These are phyloP conservation scores for Beta corolliflora DNA, from an alignment of 179 eudicot genomes.

Conservation along the genomic window DNA sequence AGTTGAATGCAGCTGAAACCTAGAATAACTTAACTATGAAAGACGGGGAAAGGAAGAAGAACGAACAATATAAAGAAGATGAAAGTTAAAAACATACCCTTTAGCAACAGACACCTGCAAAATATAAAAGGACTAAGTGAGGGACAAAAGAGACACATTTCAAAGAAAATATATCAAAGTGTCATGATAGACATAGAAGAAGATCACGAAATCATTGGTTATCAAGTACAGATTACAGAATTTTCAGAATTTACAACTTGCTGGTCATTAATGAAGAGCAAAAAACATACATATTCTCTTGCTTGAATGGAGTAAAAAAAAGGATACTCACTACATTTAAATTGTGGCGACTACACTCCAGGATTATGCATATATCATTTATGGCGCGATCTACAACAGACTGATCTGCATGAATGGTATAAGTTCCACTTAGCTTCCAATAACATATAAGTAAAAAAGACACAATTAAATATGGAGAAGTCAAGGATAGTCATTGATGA, in stretches of 20 bases:
- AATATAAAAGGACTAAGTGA: constrained; percentile 4
- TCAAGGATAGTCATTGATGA: not conserved
- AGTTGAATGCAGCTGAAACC: not conserved
- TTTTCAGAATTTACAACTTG: not conserved
- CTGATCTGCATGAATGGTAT: constrained; percentile 53
- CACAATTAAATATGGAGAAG: not conserved
- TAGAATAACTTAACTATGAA: not conserved
- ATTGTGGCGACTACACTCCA: constrained; percentile 93
- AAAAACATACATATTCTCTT: not conserved
- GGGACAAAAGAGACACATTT: not conserved
- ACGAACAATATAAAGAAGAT: not conserved
- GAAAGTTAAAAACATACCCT: constrained; percentile 52
- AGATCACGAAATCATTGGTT: not conserved
- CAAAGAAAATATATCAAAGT: not conserved
- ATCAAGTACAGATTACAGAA: constrained; percentile 10
- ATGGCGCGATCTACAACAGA: constrained; percentile 83
- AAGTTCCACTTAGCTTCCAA: constrained; percentile 9
- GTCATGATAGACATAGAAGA: not conserved
- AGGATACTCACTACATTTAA: constrained; percentile 68
- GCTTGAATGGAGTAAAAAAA: not conserved
- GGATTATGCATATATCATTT: constrained; percentile 82
- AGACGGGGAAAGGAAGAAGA: not conserved
- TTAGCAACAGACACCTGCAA: constrained; percentile 90
- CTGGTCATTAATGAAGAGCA: not conserved
- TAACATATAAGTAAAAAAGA: not conserved